A percentile compares a stretch with the other conserved stretches of the same genome.
Evolutionary conservation across 2,329 filamentous ascomycete species (phyloP).

Genomic region (Aspergillus texensis): DNA sequence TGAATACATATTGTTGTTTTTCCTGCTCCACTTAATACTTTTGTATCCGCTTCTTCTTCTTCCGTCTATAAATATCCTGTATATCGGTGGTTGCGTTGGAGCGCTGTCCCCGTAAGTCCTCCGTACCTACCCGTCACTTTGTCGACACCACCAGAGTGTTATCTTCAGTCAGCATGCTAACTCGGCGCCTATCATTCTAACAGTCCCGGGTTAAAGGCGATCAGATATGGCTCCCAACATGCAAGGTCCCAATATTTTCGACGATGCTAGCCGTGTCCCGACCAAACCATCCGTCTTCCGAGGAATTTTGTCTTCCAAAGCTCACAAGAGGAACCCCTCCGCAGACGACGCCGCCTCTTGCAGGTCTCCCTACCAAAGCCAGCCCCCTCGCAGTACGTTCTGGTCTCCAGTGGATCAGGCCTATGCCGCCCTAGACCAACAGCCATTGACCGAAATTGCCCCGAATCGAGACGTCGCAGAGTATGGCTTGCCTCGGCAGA

Average conservation of each 20-base stretch:
- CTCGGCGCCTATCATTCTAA: not conserved
- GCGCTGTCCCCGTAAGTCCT: conserved; percentile 20
- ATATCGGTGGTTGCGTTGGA: conserved; percentile 6
- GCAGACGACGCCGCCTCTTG: conserved; percentile 32
- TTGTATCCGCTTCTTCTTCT: not conserved
- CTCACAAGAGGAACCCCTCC: conserved; percentile 52
- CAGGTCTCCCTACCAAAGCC: conserved; percentile 41
- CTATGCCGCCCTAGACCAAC: conserved; percentile 41
- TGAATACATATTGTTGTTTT: conserved; percentile 8
- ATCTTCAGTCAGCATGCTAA: conserved; percentile 7
- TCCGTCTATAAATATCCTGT: conserved; percentile 1
- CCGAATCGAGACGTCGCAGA: conserved; percentile 39
- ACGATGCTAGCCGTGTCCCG: conserved; percentile 38
- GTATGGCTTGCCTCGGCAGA: conserved; percentile 30
- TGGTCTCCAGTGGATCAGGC: conserved; percentile 54
- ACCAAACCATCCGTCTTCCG: conserved; percentile 53
- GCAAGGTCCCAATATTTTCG: conserved; percentile 38
- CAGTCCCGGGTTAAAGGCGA: conserved; percentile 35
- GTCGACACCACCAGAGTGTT: not conserved
- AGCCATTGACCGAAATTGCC: conserved; percentile 42
- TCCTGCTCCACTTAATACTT: conserved; percentile 10
- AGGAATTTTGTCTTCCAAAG: conserved; percentile 56
- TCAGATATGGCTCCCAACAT: conserved; percentile 37
- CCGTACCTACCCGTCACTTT: conserved; percentile 14
- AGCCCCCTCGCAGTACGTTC: conserved; percentile 41